Percentiles rank a stretch among this genome's conserved stretches.
These are phyloP conservation scores for Malassezia arunalokei DNA, from an alignment of 1,284 basidiomycete species.

Conservation along the genomic window DNA sequence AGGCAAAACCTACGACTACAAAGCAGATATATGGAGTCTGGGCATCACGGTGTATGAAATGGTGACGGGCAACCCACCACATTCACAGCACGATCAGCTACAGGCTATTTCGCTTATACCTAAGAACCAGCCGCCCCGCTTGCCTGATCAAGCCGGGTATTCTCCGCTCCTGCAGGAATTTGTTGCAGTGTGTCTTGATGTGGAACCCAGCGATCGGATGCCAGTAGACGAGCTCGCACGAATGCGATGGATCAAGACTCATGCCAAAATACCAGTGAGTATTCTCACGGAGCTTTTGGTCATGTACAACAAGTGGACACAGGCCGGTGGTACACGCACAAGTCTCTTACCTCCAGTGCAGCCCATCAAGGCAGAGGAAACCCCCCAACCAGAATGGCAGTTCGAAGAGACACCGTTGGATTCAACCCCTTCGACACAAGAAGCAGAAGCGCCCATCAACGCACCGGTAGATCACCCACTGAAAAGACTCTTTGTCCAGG, in stretches of 20 bases:
- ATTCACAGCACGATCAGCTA: slow-evolving; percentile 74
- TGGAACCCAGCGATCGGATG: slow-evolving; percentile 67
- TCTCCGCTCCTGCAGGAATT: slow-evolving; percentile 80
- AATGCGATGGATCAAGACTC: slow-evolving; percentile 81
- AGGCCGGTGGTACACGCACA: slow-evolving; percentile 65
- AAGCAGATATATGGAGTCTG: slow-evolving; percentile 70
- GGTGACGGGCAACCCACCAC: slow-evolving; percentile 78
- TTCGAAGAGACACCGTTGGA: slow-evolving; percentile 1
- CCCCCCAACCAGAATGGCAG: slow-evolving; percentile 11
- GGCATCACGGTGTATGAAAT: slow-evolving; percentile 88
- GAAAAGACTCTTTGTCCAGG: slow-evolving; percentile 1
- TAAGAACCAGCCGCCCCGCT: slow-evolving; percentile 66
- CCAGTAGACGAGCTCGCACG: slow-evolving; percentile 78
- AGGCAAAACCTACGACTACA: slow-evolving; percentile 57
- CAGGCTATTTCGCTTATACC: slow-evolving; percentile 85
- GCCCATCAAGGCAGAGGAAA: neutral
- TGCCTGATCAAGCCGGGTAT: slow-evolving; percentile 57
- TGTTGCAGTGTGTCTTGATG: slow-evolving; percentile 69
- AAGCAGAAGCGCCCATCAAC: neutral
- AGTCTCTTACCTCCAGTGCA: slow-evolving; percentile 51
- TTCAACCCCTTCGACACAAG: neutral
- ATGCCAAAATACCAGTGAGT: slow-evolving; percentile 55
- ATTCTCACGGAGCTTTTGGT: slow-evolving; percentile 71
- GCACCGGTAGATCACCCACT: slow-evolving; percentile 6
- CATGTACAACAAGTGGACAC: slow-evolving; percentile 63